Conservation (phyloP, 2,329 filamentous ascomycete species). For the Rhinocladiella similis region DNA sequence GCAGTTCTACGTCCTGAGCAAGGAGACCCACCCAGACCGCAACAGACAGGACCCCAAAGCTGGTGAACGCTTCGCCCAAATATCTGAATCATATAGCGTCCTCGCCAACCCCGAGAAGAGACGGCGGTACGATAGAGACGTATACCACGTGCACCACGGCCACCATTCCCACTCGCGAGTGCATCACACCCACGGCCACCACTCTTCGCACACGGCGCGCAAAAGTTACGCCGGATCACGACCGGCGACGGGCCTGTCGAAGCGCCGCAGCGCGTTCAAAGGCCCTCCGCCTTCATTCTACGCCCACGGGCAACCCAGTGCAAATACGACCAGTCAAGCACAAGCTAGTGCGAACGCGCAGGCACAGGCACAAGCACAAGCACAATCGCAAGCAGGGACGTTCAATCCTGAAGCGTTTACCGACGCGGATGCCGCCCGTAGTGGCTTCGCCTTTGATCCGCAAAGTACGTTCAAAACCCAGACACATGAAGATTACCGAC, state of each 20-base stretch:
- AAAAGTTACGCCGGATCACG: slow-evolving; percentile 43
- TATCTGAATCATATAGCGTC: slow-evolving; percentile 79
- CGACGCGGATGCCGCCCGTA: slow-evolving; percentile 35
- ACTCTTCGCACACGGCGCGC: slow-evolving; percentile 34
- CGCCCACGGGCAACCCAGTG: slow-evolving; percentile 56
- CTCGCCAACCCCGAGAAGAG: slow-evolving; percentile 74
- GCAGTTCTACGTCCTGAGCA: slow-evolving; percentile 89
- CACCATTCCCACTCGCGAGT: slow-evolving; percentile 30
- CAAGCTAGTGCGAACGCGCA: slow-evolving; percentile 40
- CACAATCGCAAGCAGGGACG: slow-evolving; percentile 4
- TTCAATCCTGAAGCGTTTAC: slow-evolving; percentile 25
- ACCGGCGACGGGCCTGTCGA: slow-evolving; percentile 76
- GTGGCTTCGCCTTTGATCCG: slow-evolving; percentile 79
- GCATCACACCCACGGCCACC: slow-evolving; percentile 33
- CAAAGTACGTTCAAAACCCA: slow-evolving; percentile 73
- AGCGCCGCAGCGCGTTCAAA: slow-evolving; percentile 71
- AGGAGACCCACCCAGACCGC: slow-evolving; percentile 87
- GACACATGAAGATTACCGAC: slow-evolving; percentile 58
- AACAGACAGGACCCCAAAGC: slow-evolving; percentile 76
- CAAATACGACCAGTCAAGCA: slow-evolving; percentile 68
- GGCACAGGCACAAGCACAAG: slow-evolving; percentile 31
- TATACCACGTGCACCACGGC: slow-evolving; percentile 38
- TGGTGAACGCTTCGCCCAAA: slow-evolving; percentile 73
- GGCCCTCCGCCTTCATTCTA: slow-evolving; percentile 92
- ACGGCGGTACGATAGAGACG: slow-evolving; percentile 71